Base-by-base conservation (phyloP, 2,329 filamentous ascomycete species). In the Uncinocarpus reesii region DNA sequence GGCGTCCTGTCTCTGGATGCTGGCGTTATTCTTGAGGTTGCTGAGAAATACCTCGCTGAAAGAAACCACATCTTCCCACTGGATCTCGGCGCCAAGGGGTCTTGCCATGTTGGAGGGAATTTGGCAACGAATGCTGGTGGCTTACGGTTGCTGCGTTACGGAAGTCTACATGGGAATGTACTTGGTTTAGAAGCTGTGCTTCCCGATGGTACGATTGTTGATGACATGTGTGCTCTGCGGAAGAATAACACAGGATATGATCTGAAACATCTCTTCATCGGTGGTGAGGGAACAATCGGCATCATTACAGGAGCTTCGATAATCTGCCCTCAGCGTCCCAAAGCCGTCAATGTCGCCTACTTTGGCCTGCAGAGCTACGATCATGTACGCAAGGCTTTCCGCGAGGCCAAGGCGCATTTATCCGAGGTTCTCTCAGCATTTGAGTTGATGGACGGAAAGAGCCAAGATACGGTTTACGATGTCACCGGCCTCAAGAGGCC, bases 211-310 rank as follows among this genome's bases (percentile, higher is more conserved):
- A 95, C 88, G 5, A 78, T 98, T 57, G 76, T 98, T 38, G 81
- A 96, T 58, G 88, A 95, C 58, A 79, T 98, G 26, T 84, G 80
- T 57, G 89, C 79, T 51, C 74, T 98, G 50, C 81, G 92, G 56
- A 98, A 98, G 75, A 96, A 98, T 75, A 98, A 98, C 71, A 98
- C 92, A 1, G 92, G 92, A 23, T 98, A 96, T 68, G 93, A 98
- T 64, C 69, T 95, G 49, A 95, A 95, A 73, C 90, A 95, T 68
- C 77, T 95, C 29, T 95, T 98, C 65, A 94, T 98, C 59, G 92
- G 92, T 38, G 86, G 82, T 26, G 92, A 98, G 67, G 92, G 92
- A 20, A 96, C 92, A 4, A 84, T 96, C 54, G 92, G 92, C 46
- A 84, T 96, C 60, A 85, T 98, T 59, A 98, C 92, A 15, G 89